Base-by-base conservation (phyloP, 441 rosid species). In the Populus hybrid region DNA sequence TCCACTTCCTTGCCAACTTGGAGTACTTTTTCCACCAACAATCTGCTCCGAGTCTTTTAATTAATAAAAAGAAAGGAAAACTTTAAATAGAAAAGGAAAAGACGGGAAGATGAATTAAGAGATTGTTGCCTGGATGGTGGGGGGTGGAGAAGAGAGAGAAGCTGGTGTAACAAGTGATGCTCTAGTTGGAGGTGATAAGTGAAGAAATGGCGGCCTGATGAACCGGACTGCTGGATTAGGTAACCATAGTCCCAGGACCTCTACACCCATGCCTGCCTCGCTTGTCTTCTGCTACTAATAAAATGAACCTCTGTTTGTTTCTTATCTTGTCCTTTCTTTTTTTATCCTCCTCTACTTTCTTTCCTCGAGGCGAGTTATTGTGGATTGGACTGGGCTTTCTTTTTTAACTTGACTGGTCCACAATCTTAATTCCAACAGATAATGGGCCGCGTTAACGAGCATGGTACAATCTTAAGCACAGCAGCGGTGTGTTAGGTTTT, bases 101-200 rank as follows among this genome's bases (percentile, higher is more conserved):
- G 61, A 63, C 11, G 10, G 3, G 6, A 59, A 30, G 10, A 18
- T 24, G 74, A 64, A 72, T 3, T 1, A 79, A 14, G 67, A 46
- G 46, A 7, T 28, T 4, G 75, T 87, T 88, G 83, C 95, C 97
- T 89, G 94, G 69, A 92, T 87, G 38, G 88, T 86, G 79, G 91
- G 86, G 40, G 85, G 53, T 6, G 82, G 78, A 57, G 89, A 87
- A 9, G 92, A 82, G 59, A 63, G 78, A 66, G 88, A 79, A 78
- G 91, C 85, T 12, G 84, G 30, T 66, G 89, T 84, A 28, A 88
- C 50, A 69, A 80, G 82, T 35, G 86, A 69, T 34, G 83, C 36
- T 0, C 23, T n/a, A 19, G 63, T 19, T 19, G 63, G 63, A 32
- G 65, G 53, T 8, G 86, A 53, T 59, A 72, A 26, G 16, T 71